phyloP scores from a whole-genome alignment of 148 eudicot species.

The Gaultheria prostrata region DNA sequence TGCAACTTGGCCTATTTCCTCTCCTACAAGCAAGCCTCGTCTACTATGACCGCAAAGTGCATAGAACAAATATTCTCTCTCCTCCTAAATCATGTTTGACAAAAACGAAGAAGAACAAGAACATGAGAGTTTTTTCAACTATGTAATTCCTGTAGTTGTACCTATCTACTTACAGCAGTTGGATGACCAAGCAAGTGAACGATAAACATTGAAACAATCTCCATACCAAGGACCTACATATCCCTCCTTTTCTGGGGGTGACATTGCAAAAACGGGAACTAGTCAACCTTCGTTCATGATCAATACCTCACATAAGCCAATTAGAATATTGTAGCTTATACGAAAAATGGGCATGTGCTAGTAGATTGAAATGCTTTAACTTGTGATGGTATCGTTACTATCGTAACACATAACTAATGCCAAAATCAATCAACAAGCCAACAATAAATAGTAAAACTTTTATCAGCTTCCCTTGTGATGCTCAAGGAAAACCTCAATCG shows the following conservation, averaged over 20 bases:
- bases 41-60: not conserved
- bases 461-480: not conserved
- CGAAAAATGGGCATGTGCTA: not conserved
- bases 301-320: not conserved
- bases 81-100: not conserved
- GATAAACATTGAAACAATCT: not conserved
- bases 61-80: not conserved
- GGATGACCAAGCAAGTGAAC: not conserved
- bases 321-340: not conserved
- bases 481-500: not conserved
- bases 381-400: not conserved
- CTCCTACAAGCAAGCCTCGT: not conserved
- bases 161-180: not conserved
- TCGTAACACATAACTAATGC: not conserved
- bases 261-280: not conserved
- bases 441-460: not conserved
- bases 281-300: not conserved
- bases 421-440: not conserved
- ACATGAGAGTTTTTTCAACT: not conserved
- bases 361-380: not conserved
- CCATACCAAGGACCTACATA: not conserved
- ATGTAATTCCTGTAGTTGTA: not conserved
- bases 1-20: too few relatives aligned
- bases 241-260: not conserved
- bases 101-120: not conserved